A percentile compares a stretch with the other conserved stretches of the same genome.
phyloP scores from a whole-genome alignment of 257 asterid species.

The Petunia secreta region DNA sequence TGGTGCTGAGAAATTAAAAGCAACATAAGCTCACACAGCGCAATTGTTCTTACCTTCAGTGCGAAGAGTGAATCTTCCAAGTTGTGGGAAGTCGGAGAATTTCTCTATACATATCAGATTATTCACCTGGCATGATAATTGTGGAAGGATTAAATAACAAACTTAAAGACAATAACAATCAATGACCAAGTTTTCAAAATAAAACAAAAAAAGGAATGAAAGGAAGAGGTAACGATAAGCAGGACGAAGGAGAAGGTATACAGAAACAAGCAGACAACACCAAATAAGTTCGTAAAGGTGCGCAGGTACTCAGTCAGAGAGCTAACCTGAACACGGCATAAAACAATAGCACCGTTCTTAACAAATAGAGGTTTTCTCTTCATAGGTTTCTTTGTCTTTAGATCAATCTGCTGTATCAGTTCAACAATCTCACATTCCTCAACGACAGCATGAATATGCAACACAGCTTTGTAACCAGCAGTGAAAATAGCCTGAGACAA shows the following conservation, averaged over 20 bases:
- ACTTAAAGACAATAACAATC: neutral
- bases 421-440: constrained; percentile 98
- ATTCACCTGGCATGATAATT: constrained; percentile 53
- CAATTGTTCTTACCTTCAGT: constrained; percentile 69
- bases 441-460: constrained; percentile 87
- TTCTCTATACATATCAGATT: constrained; percentile 84
- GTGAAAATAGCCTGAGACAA: constrained; percentile 86
- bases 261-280: constrained; percentile 42
- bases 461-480: constrained; percentile 95
- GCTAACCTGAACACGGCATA: constrained; percentile 84
- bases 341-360: constrained; percentile 80
- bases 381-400: constrained; percentile 73
- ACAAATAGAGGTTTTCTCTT: constrained; percentile 93
- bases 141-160: constrained; percentile 19
- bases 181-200: neutral
- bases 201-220: neutral
- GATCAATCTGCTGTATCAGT: constrained; percentile 77
- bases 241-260: neutral
- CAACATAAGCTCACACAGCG: constrained; percentile 18
- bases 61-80: constrained; percentile 96
- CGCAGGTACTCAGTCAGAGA: neutral
- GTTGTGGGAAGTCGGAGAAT: constrained; percentile 74
- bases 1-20: neutral
- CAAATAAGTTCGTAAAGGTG: constrained; percentile 22
- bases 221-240: neutral